Evolutionary conservation across 768 basidiomycete species (phyloP), one percentile per base, ranked within the genome.

Genomic region (Pleurotus tuber-regium): DNA sequence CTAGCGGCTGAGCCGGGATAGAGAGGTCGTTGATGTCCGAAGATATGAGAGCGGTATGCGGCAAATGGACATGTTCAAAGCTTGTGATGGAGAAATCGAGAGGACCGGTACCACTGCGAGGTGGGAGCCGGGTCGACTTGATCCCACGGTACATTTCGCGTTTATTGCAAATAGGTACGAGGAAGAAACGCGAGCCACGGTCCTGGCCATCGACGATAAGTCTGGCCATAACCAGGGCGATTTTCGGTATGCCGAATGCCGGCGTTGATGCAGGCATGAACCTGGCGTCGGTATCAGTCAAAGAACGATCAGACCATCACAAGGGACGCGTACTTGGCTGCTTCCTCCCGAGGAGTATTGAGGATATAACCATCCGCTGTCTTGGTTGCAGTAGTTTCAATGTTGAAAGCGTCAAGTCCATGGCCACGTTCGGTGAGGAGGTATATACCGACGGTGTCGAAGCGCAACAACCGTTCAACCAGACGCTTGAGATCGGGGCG

Each of bases 221-320:
- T 29, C 71, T 70, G 10, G 82, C 81, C 73, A 82, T 79, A 23
- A 82, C 79, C 26, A 83, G 56, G 11, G 80, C 79, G 4, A 82
- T 68, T 53, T 80, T 82, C 1, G 78, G 68, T n/a, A 80, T 69
- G 4, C 74, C 74, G 57, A 79, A 80, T 5, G 67, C 60, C 1
- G 81, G 80, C 9, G 76, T 77, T 3, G 82, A 76, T 19, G 79
- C 74, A 7, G 81, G 80, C 80, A 83, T 82, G 57, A 80, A 82
- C 56, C 82, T 82, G 52, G 25, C 44, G 25, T 28, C 41, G 18
- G 53, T 10, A 11, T 54, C 43, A 44, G 36, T 57, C 25, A 39
- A 40, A 46, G 53, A 50, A 23, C 39, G n/a, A 39, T 42, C 26
- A 49, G 25, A 12, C 35, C 16, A 3, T 12, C 6, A 2, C 26